A percentile compares a stretch with the other conserved stretches of the same genome.
phyloP scores from a whole-genome alignment of 2,329 filamentous ascomycete species.

The Herpotrichia juniperi region DNA sequence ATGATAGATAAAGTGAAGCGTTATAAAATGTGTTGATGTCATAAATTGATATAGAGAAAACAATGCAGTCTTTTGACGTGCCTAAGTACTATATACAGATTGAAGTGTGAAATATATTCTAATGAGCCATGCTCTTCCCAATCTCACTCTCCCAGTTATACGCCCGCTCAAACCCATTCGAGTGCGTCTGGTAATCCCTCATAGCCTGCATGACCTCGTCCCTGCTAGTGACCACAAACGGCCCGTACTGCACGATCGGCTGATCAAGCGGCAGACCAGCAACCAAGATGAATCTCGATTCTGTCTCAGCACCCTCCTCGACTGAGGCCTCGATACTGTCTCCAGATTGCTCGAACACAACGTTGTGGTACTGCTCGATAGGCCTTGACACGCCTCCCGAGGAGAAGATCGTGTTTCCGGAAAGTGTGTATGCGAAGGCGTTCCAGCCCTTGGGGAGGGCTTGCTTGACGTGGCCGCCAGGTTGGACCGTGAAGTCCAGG shows the following conservation, averaged over 20 bases:
- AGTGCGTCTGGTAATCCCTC: slow-evolving; percentile 42
- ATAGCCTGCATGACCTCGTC: slow-evolving; percentile 47
- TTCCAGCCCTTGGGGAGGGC: slow-evolving; percentile 82
- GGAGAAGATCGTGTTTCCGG: slow-evolving; percentile 69
- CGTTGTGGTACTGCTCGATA: slow-evolving; percentile 80
- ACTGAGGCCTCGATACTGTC: slow-evolving; percentile 77
- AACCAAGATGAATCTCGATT: slow-evolving; percentile 69
- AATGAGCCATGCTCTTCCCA: slow-evolving; percentile 46
- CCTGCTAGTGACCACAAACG: slow-evolving; percentile 44
- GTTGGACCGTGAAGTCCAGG: slow-evolving; percentile 79
- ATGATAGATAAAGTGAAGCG: too few relatives aligned
- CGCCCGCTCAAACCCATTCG: slow-evolving; percentile 63
- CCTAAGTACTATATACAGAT: not conserved
- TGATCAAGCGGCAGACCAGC: slow-evolving; percentile 68
- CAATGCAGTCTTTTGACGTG: too few relatives aligned
- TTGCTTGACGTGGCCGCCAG: slow-evolving; percentile 79
- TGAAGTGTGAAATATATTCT: not conserved
- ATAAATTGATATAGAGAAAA: too few relatives aligned
- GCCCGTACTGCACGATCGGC: slow-evolving; percentile 48
- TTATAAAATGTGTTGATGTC: too few relatives aligned
- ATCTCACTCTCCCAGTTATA: slow-evolving; percentile 80
- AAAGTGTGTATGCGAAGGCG: slow-evolving; percentile 85
- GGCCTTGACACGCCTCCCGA: slow-evolving; percentile 38
- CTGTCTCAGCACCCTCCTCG: slow-evolving; percentile 65
- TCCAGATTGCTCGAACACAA: slow-evolving; percentile 82